Conservation (phyloP, 2,329 filamentous ascomycete genomes). For the Tetracladium maxilliforme region DNA sequence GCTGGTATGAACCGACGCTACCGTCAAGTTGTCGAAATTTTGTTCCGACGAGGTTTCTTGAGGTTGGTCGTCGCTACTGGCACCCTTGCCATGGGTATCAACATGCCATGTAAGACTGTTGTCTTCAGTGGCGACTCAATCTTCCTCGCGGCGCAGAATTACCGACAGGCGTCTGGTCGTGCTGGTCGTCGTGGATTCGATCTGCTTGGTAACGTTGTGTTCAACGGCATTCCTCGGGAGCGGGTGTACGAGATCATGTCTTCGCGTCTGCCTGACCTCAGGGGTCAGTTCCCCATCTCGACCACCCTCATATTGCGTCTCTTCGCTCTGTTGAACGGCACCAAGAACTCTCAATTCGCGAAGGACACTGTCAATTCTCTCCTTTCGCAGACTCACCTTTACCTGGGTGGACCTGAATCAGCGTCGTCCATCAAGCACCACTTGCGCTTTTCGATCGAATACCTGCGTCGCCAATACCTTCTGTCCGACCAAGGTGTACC, state of each 20-base stretch:
- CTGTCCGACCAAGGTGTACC: constrained; percentile 45
- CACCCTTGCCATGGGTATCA: constrained; percentile 64
- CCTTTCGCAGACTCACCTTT: constrained; percentile 54
- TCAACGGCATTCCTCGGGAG: constrained; percentile 45
- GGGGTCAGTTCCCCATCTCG: constrained; percentile 66
- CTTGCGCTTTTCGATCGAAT: constrained; percentile 69
- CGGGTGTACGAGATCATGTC: constrained; percentile 58
- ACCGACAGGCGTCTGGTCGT: constrained; percentile 62
- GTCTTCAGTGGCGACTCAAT: constrained; percentile 62
- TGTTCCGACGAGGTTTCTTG: constrained; percentile 60
- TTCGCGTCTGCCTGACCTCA: constrained; percentile 57
- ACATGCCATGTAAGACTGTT: constrained; percentile 73
- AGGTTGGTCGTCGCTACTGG: constrained; percentile 62
- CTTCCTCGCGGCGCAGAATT: constrained; percentile 61
- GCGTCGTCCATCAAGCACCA: constrained; percentile 61
- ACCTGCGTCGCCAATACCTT: constrained; percentile 54
- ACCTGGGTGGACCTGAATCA: constrained; percentile 52
- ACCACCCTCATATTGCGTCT: constrained; percentile 57
- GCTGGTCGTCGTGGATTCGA: constrained; percentile 72
- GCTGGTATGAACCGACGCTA: constrained; percentile 68
- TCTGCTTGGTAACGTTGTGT: constrained; percentile 67
- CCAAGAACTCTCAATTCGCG: constrained; percentile 46
- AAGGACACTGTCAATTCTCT: constrained; percentile 48
- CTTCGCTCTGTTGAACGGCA: constrained; percentile 51
- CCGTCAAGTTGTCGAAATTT: constrained; percentile 57